These are phyloP conservation scores for Candida saitoana DNA, from an alignment of 805 yeast species.

Conservation along the genomic window DNA sequence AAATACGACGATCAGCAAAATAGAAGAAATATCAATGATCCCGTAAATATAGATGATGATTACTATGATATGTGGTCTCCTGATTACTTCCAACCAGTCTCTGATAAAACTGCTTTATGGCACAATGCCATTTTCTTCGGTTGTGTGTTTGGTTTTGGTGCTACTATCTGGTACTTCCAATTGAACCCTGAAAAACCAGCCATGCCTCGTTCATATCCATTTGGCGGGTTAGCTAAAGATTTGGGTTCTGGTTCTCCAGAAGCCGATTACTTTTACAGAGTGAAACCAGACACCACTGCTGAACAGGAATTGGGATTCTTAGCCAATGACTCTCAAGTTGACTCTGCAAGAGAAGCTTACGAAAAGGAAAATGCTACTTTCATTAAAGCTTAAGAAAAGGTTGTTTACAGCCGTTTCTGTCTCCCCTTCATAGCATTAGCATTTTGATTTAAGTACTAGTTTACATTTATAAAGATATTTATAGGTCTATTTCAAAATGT, in stretches of 20 bases:
- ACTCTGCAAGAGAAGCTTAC: constrained; percentile 28
- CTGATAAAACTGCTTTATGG: constrained; percentile 57
- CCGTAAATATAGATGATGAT: constrained; percentile 69
- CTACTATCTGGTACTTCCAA: constrained; percentile 40
- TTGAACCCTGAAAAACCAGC: constrained; percentile 64
- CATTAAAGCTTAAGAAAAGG: constrained; percentile 21
- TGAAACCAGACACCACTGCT: constrained; percentile 37
- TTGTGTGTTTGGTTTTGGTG: constrained; percentile 42
- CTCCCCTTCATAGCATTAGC: background rate
- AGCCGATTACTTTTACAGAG: constrained; percentile 41
- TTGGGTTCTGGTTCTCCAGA: constrained; percentile 59
- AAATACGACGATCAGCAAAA: constrained; percentile 78
- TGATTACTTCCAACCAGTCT: constrained; percentile 59
- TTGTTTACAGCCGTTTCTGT: background rate
- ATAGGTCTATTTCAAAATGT: background rate
- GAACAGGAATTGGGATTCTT: constrained; percentile 35
- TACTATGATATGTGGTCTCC: constrained; percentile 83
- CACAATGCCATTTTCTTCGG: constrained; percentile 51
- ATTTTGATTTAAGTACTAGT: background rate
- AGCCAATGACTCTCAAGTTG: constrained; percentile 25
- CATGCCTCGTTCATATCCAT: constrained; percentile 71
- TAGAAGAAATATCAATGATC: constrained; percentile 73
- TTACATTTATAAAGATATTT: too few species aligned
- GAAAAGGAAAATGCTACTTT: constrained; percentile 34
- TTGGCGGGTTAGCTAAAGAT: constrained; percentile 69